phyloP scores from a whole-genome alignment of 129 eudicot genomes.

The Flaveria trinervia region DNA sequence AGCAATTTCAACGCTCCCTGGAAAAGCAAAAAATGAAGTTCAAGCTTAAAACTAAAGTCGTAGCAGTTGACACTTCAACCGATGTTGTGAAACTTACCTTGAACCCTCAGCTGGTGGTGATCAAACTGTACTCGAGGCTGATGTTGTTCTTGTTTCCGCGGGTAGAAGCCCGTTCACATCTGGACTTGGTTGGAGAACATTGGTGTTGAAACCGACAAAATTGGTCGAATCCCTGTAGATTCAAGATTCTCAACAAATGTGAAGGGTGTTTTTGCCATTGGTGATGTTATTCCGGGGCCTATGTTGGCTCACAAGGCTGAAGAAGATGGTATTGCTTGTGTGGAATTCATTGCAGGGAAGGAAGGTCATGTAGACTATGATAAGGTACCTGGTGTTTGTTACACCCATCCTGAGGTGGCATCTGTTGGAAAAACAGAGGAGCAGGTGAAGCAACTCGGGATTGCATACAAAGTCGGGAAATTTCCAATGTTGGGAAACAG shows the following conservation, averaged over 20 bases:
- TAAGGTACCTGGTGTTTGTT: slow-evolving; percentile 14
- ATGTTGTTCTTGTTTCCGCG: slow-evolving; percentile 13
- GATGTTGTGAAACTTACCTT: slow-evolving; percentile 13
- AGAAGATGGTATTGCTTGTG: slow-evolving; percentile 21
- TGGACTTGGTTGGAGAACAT: slow-evolving; percentile 11
- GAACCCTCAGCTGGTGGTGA: slow-evolving; percentile 17
- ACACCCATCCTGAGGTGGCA: slow-evolving; percentile 19
- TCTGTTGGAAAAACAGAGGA: slow-evolving; percentile 20
- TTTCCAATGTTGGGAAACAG: slow-evolving; percentile 20
- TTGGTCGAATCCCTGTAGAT: slow-evolving; percentile 16
- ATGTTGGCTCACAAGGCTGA: slow-evolving; percentile 20
- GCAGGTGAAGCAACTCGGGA: slow-evolving; percentile 19
- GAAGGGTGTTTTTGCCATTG: slow-evolving; percentile 8
- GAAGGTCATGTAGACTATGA: slow-evolving; percentile 19
- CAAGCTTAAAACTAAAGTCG: slow-evolving; percentile 12
- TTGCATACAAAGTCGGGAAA: slow-evolving; percentile 1
- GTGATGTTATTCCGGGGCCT: slow-evolving; percentile 18
- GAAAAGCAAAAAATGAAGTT: slow-evolving; percentile 17
- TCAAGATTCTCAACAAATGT: slow-evolving; percentile 14
- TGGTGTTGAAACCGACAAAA: slow-evolving; percentile 18
- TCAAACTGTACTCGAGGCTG: slow-evolving; percentile 9
- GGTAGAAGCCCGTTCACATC: slow-evolving; percentile 13
- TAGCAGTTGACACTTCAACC: slow-evolving; percentile 10
- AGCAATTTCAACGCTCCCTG: slow-evolving; percentile 18
- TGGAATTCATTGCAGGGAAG: slow-evolving; percentile 15